Percentiles rank a stretch among this genome's conserved stretches.
Conservation (phyloP, 192 early-diverging fungal species). For the Podila verticillata region DNA sequence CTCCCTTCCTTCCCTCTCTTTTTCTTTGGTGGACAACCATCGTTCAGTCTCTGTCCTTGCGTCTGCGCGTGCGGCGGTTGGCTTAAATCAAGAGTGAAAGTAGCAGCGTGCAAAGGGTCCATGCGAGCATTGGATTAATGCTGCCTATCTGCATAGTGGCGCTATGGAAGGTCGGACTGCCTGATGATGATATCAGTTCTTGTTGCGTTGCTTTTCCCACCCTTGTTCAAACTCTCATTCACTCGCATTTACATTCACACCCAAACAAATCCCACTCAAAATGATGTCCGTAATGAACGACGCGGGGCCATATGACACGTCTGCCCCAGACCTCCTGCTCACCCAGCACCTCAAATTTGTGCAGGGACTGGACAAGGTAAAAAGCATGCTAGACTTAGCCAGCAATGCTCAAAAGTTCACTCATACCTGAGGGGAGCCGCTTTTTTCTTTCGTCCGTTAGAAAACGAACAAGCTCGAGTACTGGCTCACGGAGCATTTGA, state of each 20-base stretch:
- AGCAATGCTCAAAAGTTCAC: no score
- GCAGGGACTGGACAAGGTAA: slow-evolving; percentile 70
- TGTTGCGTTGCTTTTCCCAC: not conserved
- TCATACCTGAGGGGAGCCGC: not conserved
- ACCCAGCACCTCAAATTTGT: slow-evolving; percentile 79
- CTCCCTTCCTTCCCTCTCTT: no score
- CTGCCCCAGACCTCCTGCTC: slow-evolving; percentile 52
- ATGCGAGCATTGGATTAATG: no score
- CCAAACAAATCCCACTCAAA: not conserved
- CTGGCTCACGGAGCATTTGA: slow-evolving; percentile 92
- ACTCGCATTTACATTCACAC: not conserved
- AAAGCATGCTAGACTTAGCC: not conserved
- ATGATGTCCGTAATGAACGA: slow-evolving; percentile 11
- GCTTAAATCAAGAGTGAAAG: no score
- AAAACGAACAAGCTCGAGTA: slow-evolving; percentile 90
- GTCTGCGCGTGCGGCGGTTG: no score
- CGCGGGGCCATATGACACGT: not conserved
- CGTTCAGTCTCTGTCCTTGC: no score
- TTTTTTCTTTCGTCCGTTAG: slow-evolving; percentile 39
- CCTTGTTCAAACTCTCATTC: not conserved
- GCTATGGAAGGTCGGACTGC: no score
- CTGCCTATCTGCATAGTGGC: no score
- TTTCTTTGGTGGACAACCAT: no score
- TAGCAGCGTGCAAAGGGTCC: no score
- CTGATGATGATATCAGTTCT: no score